Conservation (phyloP, 257 asterid genomes). For the Solanum arcanum region DNA sequence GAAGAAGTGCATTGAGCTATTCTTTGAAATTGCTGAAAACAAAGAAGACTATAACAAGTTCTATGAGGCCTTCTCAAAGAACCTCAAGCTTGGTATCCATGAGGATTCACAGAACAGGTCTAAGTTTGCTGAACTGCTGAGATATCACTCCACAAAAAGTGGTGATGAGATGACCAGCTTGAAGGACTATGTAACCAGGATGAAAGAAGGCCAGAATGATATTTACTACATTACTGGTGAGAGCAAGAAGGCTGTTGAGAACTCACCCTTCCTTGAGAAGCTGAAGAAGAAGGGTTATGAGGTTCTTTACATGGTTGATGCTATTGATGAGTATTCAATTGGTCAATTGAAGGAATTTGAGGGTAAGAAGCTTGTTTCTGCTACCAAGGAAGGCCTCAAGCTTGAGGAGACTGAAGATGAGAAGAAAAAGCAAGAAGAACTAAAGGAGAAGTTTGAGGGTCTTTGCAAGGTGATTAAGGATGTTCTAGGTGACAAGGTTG, state of each 20-base stretch:
- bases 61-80: conserved; percentile 60
- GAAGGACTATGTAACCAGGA: conserved; percentile 63
- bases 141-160: conserved; percentile 56
- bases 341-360: conserved; percentile 59
- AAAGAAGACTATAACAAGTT: conserved; percentile 56
- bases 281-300: conserved; percentile 63
- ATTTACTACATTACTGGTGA: conserved; percentile 56
- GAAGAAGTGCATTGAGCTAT: conserved; percentile 59
- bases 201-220: conserved; percentile 58
- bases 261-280: conserved; percentile 63
- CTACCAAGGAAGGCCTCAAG: conserved; percentile 57
- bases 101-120: conserved; percentile 46
- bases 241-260: conserved; percentile 64
- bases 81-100: conserved; percentile 54
- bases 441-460: conserved; percentile 40
- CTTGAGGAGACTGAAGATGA: conserved; percentile 58
- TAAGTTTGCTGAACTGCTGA: conserved; percentile 40
- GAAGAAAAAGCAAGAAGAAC: conserved; percentile 41
- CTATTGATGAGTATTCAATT: conserved; percentile 49
- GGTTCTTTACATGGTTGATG: conserved; percentile 58
- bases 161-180: conserved; percentile 61
- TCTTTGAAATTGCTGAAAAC: conserved; percentile 58
- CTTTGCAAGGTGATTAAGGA: conserved; percentile 56
- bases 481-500: conserved; percentile 56
- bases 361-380: conserved; percentile 56